Conservation (phyloP, 768 basidiomycete genomes). For the Phylloporus sp. region DNA sequence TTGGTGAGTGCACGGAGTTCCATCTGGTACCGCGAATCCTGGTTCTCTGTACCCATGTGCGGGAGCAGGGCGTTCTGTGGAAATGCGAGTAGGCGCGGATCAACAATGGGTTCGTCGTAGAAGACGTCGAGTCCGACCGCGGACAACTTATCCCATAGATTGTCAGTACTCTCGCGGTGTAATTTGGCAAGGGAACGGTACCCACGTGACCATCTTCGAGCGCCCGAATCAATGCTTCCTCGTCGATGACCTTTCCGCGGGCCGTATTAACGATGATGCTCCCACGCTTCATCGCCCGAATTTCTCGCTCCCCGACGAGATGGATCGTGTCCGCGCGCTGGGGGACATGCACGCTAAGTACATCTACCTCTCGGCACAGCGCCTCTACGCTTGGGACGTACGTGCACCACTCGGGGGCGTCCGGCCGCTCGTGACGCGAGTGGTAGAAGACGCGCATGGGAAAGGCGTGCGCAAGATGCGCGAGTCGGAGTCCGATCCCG, state of each 20-base stretch:
- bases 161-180: too few relatives aligned
- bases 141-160: too few relatives aligned
- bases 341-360: constrained; percentile 84
- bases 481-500: constrained; percentile 68
- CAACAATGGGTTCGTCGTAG: constrained; percentile 78
- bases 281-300: constrained; percentile 71
- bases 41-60: constrained; percentile 87
- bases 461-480: constrained; percentile 70
- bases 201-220: constrained; percentile 84
- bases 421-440: constrained; percentile 42
- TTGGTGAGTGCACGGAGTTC: constrained; percentile 81
- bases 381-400: constrained; percentile 64
- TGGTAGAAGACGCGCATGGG: constrained; percentile 89
- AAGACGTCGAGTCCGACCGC: constrained; percentile 78
- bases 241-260: constrained; percentile 86
- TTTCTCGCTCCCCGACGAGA: constrained; percentile 69
- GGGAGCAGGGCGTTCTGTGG: constrained; percentile 82
- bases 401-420: constrained; percentile 68
- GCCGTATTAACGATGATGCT: constrained; percentile 83
- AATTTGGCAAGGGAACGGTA: constrained; percentile 10
- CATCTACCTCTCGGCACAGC: constrained; percentile 69
- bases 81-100: constrained; percentile 74
- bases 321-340: constrained; percentile 68
- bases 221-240: constrained; percentile 79
- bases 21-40: constrained; percentile 77